Base-by-base conservation (phyloP, 2,329 filamentous ascomycete species). In the Nannizzia gypsea region DNA sequence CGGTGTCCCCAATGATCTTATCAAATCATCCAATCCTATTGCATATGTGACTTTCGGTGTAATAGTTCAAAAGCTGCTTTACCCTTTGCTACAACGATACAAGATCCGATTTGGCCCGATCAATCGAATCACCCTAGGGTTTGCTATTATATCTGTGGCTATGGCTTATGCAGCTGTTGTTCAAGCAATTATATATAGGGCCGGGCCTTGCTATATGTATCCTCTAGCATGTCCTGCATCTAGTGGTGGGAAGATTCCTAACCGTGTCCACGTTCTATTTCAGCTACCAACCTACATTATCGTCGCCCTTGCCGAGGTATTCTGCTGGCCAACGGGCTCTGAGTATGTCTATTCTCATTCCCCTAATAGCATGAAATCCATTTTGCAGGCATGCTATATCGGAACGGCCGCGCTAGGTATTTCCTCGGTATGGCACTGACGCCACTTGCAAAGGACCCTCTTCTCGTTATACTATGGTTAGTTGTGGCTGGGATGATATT, bases 261-360 rank as follows among this genome's bases (percentile, higher is more conserved):
- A 63, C 59, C 3, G 59, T 52, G 48, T 62, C 40, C 28, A 52
- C 26, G 55, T 62, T 5, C 50, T 38, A 44, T 4, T 54, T 5
- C 61, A 62, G 48, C 22, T 46, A 24, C 61, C 61, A n/a, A 24
- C 57, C 8, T 69, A 67, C 52, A 61, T 69, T 15, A 59, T 68
- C 9, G 62, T 67, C 24, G 67, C 64, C 17, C 62, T 69, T 59
- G 67, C 66, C 50, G 67, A 69, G 60, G 67, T 68, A 36, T 63
- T 69, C 40, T 65, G 64, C 0, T 76, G 72, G 17, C 77, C 80
- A 63, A 81, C 79, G 1, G 83, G 81, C 1, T 81, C 84, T 65
- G 86, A 88, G 69, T 88, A 87, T 64, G 85, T 86, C 46, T 88
- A 83, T 75, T 83, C 82, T 68, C 87, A 88, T 72, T 84, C 85